Percentiles rank a stretch among this genome's conserved stretches.
These are phyloP conservation scores for Ogataea allantospora DNA, from an alignment of 805 yeast species.

Conservation along the genomic window DNA sequence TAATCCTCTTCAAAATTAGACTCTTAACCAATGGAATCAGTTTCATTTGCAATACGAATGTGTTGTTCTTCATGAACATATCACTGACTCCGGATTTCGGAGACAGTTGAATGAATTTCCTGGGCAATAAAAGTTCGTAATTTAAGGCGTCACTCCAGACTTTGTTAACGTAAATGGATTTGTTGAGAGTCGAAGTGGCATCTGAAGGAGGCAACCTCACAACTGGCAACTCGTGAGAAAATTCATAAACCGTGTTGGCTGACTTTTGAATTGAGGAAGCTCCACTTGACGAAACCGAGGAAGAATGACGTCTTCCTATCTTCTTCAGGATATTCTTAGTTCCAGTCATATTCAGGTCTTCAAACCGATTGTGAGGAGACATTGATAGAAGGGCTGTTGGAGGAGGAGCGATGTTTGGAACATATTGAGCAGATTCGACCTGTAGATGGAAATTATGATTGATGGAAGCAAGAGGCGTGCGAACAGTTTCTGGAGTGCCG, in stretches of 20 bases:
- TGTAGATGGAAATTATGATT: slow-evolving; percentile 42
- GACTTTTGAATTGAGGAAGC: slow-evolving; percentile 15
- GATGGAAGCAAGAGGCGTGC: slow-evolving; percentile 49
- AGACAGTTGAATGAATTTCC: slow-evolving; percentile 64
- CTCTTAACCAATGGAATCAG: slow-evolving; percentile 65
- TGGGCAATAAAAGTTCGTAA: slow-evolving; percentile 70
- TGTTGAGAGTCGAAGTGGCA: slow-evolving; percentile 58
- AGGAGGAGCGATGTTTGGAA: slow-evolving; percentile 31
- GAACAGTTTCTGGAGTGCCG: slow-evolving; percentile 59
- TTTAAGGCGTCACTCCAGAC: slow-evolving; percentile 71
- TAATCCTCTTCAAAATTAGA: slow-evolving; percentile 59
- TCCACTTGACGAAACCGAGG: slow-evolving; percentile 8
- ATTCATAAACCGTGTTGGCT: slow-evolving; percentile 31
- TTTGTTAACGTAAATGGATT: slow-evolving; percentile 73
- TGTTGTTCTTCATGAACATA: slow-evolving; percentile 21
- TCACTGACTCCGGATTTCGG: slow-evolving; percentile 40
- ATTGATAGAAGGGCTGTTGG: slow-evolving; percentile 35
- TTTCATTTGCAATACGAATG: slow-evolving; percentile 55
- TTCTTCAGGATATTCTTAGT: slow-evolving; percentile 26
- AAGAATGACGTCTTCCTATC: slow-evolving; percentile 22
- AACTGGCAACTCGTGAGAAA: slow-evolving; percentile 42
- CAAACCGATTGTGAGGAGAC: slow-evolving; percentile 32
- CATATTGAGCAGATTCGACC: slow-evolving; percentile 33
- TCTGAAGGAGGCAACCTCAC: slow-evolving; percentile 56
- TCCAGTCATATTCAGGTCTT: slow-evolving; percentile 16